These are phyloP conservation scores for Leccinum sublutescens DNA, from an alignment of 768 basidiomycete genomes.

Conservation along the genomic window DNA sequence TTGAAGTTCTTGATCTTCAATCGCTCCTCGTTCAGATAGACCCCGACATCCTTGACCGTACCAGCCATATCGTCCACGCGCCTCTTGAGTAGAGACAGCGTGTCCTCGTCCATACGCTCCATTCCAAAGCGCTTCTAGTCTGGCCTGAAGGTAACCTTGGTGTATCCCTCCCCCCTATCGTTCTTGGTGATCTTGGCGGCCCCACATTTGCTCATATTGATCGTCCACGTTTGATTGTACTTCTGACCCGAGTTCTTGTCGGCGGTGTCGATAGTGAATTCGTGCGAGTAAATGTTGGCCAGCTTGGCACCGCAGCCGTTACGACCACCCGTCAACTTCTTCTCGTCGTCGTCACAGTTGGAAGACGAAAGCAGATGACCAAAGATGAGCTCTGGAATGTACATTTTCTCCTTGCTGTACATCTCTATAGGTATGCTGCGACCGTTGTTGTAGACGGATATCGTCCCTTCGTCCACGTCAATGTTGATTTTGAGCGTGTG, in stretches of 20 bases:
- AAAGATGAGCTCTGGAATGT: slow-evolving; percentile 97
- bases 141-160: slow-evolving; percentile 88
- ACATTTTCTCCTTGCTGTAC: slow-evolving; percentile 88
- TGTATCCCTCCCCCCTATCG: slow-evolving; percentile 86
- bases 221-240: slow-evolving; percentile 92
- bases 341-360: slow-evolving; percentile 98
- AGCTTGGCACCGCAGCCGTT: slow-evolving; percentile 28
- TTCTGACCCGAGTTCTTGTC: slow-evolving; percentile 83
- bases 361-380: slow-evolving; percentile 94
- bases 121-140: slow-evolving; percentile 92
- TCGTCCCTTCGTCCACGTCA: slow-evolving; percentile 84
- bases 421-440: slow-evolving; percentile 92
- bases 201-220: slow-evolving; percentile 89
- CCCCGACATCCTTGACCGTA: slow-evolving; percentile 90
- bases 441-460: slow-evolving; percentile 95
- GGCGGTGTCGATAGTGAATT: slow-evolving; percentile 95
- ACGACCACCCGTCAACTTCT: slow-evolving; percentile 98
- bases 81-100: slow-evolving; percentile 81
- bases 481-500: slow-evolving; percentile 89
- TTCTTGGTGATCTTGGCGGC: slow-evolving; percentile 94
- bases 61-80: slow-evolving; percentile 98
- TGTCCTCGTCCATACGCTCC: slow-evolving; percentile 88
- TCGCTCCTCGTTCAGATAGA: slow-evolving; percentile 88
- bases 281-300: slow-evolving; percentile 51
- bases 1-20: slow-evolving; percentile 95